Evolutionary conservation across 139 green algal genomes (phyloP).

Genomic region (Chloropicon primus): DNA sequence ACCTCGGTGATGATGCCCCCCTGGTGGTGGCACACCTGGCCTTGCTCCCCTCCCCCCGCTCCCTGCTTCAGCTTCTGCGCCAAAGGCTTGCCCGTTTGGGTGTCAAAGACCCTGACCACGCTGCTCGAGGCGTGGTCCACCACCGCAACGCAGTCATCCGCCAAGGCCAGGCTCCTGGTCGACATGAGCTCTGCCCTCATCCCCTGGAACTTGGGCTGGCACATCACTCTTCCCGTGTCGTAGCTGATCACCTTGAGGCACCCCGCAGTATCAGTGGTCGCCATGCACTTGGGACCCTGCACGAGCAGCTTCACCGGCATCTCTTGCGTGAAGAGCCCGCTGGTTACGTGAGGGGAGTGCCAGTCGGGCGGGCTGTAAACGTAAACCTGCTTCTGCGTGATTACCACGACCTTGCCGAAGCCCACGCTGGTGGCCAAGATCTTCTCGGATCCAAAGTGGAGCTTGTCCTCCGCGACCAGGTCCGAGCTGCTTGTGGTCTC

Average conservation of each 20-base stretch:
- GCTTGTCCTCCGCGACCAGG: neutral
- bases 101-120: constrained; percentile 47
- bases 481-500: too few relatives aligned
- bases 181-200: constrained; percentile 7
- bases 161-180: constrained; percentile 23
- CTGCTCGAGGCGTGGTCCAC: constrained; percentile 22
- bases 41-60: neutral
- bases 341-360: constrained; percentile 57
- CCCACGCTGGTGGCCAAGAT: neutral
- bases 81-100: constrained; percentile 34
- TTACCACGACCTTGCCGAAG: constrained; percentile 26
- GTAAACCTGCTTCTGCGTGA: constrained; percentile 53
- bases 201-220: constrained; percentile 47
- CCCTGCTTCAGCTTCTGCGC: constrained; percentile 31
- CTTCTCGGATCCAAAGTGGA: neutral
- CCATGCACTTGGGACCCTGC: constrained; percentile 40
- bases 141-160: constrained; percentile 51
- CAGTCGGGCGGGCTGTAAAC: constrained; percentile 47
- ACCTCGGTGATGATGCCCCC: constrained; percentile 6
- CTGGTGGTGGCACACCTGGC: neutral
- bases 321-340: constrained; percentile 34
- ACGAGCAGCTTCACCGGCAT: constrained; percentile 28
- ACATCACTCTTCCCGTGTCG: constrained; percentile 44
- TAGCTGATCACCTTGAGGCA: constrained; percentile 55
- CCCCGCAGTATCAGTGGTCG: constrained; percentile 33